Evolutionary conservation across 345 rosid genomes (phyloP), one percentile per base, ranked within the genome.

Genomic region (Eucalyptus sp.): DNA sequence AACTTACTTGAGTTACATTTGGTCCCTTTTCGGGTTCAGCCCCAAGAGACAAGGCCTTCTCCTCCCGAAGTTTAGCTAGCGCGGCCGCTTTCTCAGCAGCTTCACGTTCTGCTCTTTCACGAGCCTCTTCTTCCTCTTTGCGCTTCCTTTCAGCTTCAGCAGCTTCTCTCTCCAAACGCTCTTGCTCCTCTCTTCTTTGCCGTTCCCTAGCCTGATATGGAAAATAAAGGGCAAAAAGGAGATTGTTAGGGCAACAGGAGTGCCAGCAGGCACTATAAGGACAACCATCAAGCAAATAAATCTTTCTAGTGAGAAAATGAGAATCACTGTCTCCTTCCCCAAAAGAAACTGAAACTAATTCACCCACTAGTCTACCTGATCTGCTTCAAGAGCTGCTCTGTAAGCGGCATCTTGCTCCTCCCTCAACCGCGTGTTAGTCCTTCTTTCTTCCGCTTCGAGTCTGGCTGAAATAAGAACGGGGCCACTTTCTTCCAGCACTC

Each of bases 401-500:
- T 95, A 98, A 86, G 99, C 99, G 87, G 98, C 98, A 93, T 98
- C 99, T 90, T 98, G 99, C 92, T 98, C 99, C 94, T 97, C 99
- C 92, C 99, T 95, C 66, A 98, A 92, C 12, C 93, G 97, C 92
- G 93, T 29, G 92, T 93, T 96, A 88, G 76, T 95, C 91, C 95
- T 97, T 93, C 99, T 96, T 94, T 98, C 99, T 90, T 98, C 99
- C 1, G 99, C 97, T 88, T 98, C 99, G 52, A 94, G 93, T 88
- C 99, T 96, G 86, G 98, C 98, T 13, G 98, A 92, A 90, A 94
- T 93, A 89, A 98, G 96, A 90, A 94, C 97, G 8, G 98, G 94
- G 80, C 96, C 94, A 92, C 99, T 97, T 93, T 98, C 99, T 93
- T 97, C 99, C n/a, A 94, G 94, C 46, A 98, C 98, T 93, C 95